Base-by-base conservation (phyloP, 352 stramenopile genomes). In the Pythium sp. region DNA sequence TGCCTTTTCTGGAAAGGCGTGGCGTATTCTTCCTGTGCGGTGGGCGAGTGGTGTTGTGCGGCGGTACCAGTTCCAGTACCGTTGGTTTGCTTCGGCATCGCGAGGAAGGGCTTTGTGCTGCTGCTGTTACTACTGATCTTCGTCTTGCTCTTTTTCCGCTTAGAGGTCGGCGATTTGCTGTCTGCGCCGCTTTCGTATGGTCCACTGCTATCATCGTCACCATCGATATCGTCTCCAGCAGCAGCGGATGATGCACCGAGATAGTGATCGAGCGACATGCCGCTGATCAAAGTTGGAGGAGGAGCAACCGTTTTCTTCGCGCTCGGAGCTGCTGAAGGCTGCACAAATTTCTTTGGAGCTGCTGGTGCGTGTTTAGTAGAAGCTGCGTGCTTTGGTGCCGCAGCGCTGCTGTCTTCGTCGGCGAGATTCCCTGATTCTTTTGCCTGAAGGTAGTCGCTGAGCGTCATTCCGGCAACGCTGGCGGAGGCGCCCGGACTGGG, bases 181-280 rank as follows among this genome's bases (percentile, higher is more conserved):
- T 81, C 72, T 1, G 64, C 60, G 51, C 38, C 62, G n/a, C 55
- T 68, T 36, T 67, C 58, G 14, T 58, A 18, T 41, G 26, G 64
- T 51, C 18, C 43, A 8, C 22, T 51, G 38, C 14, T 24, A 32
- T 14, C 53, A 32, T n/a, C 51, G 20, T 36, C 51, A 22, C 74
- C 60, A 7, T 67, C 60, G 20, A 58, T 59, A 5, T 62, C 57
- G 28, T 64, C 32, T 2, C 64, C 64, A 30, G 53, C 59, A 2
- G 5, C 60, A 43, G 58, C 53, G n/a, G 58, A 57, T 2, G 74
- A 70, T n/a, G 78, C 75, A 14, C 80, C 82, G 8, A 90, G 70
- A 58, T 89, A 90, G 58, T 81, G 76, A 58, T 90, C 79, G 14
- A 91, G 71, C 12, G 82, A 88, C 80, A 91, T 89, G 46, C 82